phyloP scores from a whole-genome alignment of 1,284 basidiomycete species.

The Pascua sp. region DNA sequence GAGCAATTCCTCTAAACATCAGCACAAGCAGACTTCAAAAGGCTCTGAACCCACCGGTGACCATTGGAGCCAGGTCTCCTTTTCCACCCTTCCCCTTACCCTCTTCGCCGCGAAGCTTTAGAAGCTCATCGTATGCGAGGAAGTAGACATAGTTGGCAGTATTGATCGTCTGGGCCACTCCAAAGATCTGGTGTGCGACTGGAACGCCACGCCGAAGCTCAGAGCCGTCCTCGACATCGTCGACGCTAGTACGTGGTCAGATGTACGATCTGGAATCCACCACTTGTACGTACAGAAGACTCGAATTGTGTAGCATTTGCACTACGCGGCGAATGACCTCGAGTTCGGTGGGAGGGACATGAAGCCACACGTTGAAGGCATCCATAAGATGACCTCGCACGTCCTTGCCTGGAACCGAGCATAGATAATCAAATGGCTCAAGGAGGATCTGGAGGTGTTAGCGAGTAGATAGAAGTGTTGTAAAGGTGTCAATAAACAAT shows the following conservation, averaged over 20 bases:
- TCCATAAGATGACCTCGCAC: conserved; percentile 83
- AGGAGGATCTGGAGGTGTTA: conserved; percentile 52
- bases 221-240: conserved; percentile 96
- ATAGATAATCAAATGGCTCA: conserved; percentile 87
- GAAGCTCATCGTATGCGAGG: conserved; percentile 73
- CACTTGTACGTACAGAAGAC: conserved; percentile 66
- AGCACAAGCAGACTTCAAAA: background rate
- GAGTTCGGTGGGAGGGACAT: conserved; percentile 71
- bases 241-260: conserved; percentile 60
- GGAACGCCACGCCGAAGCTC: conserved; percentile 79
- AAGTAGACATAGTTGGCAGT: conserved; percentile 97
- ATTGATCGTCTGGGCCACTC: conserved; percentile 95
- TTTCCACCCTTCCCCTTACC: conserved; percentile 25
- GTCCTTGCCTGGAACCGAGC: conserved; percentile 86
- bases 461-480: background rate
- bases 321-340: conserved; percentile 73
- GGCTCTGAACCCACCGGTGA: conserved; percentile 56
- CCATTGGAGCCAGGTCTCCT: conserved; percentile 52
- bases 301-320: conserved; percentile 91
- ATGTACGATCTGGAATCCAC: background rate
- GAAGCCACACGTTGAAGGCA: conserved; percentile 91
- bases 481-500: background rate
- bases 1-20: conserved; percentile 68
- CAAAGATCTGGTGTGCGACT: conserved; percentile 94
- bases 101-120: conserved; percentile 55